These are phyloP conservation scores for Microcyclospora tardicrescens DNA, from an alignment of 2,329 filamentous ascomycete genomes.

Conservation along the genomic window DNA sequence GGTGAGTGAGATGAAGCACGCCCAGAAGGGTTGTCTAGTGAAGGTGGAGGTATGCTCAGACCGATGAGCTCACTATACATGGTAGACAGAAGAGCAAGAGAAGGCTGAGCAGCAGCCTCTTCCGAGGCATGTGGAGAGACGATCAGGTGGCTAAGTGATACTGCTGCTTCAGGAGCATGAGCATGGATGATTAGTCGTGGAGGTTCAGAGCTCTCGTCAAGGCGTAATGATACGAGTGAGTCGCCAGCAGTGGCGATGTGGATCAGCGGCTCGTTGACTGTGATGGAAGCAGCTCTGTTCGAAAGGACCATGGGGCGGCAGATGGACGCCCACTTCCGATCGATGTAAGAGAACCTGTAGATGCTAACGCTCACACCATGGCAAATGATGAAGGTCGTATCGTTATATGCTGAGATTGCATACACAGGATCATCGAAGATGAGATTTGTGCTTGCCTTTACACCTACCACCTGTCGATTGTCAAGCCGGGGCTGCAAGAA, in stretches of 20 bases:
- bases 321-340: conserved; percentile 16
- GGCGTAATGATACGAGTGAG: conserved; percentile 38
- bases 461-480: conserved; percentile 41
- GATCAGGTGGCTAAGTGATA: conserved; percentile 12
- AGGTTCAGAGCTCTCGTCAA: conserved; percentile 22
- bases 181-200: conserved; percentile 16
- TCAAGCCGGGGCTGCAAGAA: conserved; percentile 19
- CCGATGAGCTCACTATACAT: conserved; percentile 16
- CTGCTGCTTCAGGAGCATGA: conserved; percentile 11
- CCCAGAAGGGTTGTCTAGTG: too few relatives aligned
- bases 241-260: conserved; percentile 43
- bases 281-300: conserved; percentile 36
- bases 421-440: conserved; percentile 39
- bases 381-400: conserved; percentile 42
- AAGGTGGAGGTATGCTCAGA: conserved; percentile 4
- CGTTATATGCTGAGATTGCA: conserved; percentile 42
- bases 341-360: conserved; percentile 24
- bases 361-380: conserved; percentile 31
- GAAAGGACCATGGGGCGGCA: conserved; percentile 20
- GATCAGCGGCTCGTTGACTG: conserved; percentile 32
- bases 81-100: conserved; percentile 12
- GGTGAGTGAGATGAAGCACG: conserved; percentile 1
- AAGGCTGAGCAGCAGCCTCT: conserved; percentile 1
- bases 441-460: conserved; percentile 33
- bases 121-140: conserved; percentile 2